These are phyloP conservation scores for Entophlyctis luteolus DNA, from an alignment of 192 early-diverging fungal species.

Conservation along the genomic window DNA sequence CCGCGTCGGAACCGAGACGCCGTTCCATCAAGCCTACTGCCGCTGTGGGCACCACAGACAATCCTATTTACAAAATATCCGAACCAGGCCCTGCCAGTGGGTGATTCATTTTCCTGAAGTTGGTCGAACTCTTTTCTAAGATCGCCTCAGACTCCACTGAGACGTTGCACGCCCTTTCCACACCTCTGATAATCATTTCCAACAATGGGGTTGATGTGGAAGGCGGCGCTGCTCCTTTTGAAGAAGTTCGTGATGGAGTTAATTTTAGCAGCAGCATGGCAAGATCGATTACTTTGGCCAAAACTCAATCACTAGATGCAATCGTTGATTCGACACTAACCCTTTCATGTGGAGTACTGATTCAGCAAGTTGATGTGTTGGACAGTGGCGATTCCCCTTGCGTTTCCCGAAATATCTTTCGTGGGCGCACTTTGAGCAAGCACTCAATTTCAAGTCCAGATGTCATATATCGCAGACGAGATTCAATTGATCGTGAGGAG, in stretches of 20 bases:
- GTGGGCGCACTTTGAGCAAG: neutral
- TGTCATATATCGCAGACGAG: too few species aligned
- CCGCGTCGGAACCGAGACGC: too few species aligned
- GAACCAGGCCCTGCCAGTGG: too few species aligned
- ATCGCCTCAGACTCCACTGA: too few species aligned
- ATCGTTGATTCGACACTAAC: neutral
- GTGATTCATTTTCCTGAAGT: too few species aligned
- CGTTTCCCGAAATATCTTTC: neutral
- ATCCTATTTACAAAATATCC: too few species aligned
- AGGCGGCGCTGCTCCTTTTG: too few species aligned
- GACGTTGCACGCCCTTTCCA: neutral
- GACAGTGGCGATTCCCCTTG: neutral
- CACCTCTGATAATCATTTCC: neutral
- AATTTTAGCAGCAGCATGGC: neutral
- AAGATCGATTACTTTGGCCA: neutral
- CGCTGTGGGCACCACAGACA: too few species aligned
- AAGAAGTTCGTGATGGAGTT: neutral
- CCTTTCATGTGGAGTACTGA: neutral
- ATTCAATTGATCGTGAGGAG: too few species aligned
- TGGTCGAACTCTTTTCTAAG: too few species aligned
- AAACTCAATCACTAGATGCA: neutral
- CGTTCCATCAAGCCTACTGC: too few species aligned
- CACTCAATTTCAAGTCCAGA: neutral
- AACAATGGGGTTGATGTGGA: too few species aligned
- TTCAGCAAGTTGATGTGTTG: neutral